Conservation (phyloP, 768 basidiomycete species). For the Mycena floridula region DNA sequence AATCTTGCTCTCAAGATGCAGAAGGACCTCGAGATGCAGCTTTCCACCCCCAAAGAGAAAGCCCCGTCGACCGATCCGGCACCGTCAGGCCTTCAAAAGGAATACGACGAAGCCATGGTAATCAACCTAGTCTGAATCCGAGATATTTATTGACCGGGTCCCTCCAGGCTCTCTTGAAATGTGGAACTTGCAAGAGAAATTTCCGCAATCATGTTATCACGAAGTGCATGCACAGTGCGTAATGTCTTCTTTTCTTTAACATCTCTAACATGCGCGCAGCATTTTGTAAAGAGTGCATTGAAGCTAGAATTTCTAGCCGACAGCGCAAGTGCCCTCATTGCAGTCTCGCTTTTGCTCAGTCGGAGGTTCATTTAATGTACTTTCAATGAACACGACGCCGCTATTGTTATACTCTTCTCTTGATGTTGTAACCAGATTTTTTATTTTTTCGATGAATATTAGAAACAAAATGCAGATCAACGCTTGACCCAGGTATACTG, state of each 20-base stretch:
- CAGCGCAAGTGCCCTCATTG: constrained; percentile 95
- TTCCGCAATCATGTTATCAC: constrained; percentile 78
- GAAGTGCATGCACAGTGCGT: constrained; percentile 90
- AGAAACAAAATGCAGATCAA: constrained; percentile 27
- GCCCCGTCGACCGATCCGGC: too few species aligned
- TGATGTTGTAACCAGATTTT: constrained; percentile 3
- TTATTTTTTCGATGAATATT: not conserved
- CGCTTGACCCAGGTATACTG: constrained; percentile 98
- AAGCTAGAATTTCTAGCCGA: constrained; percentile 80
- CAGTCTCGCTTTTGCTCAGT: constrained; percentile 71
- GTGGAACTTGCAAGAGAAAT: constrained; percentile 77
- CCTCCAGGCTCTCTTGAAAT: constrained; percentile 72
- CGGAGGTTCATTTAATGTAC: constrained; percentile 59
- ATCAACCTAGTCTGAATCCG: too few species aligned
- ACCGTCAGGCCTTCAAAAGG: too few species aligned
- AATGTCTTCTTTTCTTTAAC: not conserved
- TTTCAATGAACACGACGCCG: constrained; percentile 30
- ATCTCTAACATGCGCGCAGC: constrained; percentile 39
- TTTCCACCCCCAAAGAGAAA: too few species aligned
- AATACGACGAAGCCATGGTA: too few species aligned
- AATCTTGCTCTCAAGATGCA: too few species aligned
- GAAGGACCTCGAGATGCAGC: too few species aligned
- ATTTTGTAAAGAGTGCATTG: constrained; percentile 81
- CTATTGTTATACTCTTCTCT: constrained; percentile 9
- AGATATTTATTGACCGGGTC: too few species aligned